A percentile compares a stretch with the other conserved stretches of the same genome.
Evolutionary conservation across 768 basidiomycete species (phyloP).

Genomic region (Boletus subcaerulescens): DNA sequence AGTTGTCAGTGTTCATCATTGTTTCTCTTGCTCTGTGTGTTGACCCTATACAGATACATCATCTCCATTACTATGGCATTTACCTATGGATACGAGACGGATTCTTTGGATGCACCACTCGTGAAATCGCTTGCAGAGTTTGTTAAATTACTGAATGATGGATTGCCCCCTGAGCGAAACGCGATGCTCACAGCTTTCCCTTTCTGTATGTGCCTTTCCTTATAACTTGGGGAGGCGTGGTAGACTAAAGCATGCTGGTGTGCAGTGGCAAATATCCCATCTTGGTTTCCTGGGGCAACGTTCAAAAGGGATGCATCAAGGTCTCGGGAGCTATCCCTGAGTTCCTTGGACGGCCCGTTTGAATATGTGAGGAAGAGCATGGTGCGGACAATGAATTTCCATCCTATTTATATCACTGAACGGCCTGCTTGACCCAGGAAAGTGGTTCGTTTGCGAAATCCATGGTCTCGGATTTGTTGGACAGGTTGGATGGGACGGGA

Average conservation of each 20-base stretch:
- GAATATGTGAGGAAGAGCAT: slow-evolving; percentile 27
- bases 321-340: slow-evolving; percentile 25
- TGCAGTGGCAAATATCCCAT: slow-evolving; percentile 26
- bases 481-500: slow-evolving; percentile 14
- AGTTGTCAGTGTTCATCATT: slow-evolving; percentile 11
- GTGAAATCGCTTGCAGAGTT: slow-evolving; percentile 27
- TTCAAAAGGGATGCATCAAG: slow-evolving; percentile 29
- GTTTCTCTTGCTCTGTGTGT: not conserved
- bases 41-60: slow-evolving; percentile 22
- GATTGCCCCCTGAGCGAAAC: slow-evolving; percentile 25
- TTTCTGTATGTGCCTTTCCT: slow-evolving; percentile 19
- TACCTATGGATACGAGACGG: slow-evolving; percentile 29
- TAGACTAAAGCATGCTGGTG: not conserved
- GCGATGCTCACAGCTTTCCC: slow-evolving; percentile 29
- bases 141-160: slow-evolving; percentile 20
- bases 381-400: slow-evolving; percentile 13
- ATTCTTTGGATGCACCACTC: slow-evolving; percentile 26
- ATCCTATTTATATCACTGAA: not conserved
- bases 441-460: slow-evolving; percentile 24
- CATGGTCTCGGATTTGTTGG: slow-evolving; percentile 30
- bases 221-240: too few species aligned
- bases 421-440: slow-evolving; percentile 14
- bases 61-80: slow-evolving; percentile 31
- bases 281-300: slow-evolving; percentile 30
- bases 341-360: slow-evolving; percentile 25